Evolutionary conservation across 257 asterid species (phyloP).

Genomic region (Solanum paucissectum): DNA sequence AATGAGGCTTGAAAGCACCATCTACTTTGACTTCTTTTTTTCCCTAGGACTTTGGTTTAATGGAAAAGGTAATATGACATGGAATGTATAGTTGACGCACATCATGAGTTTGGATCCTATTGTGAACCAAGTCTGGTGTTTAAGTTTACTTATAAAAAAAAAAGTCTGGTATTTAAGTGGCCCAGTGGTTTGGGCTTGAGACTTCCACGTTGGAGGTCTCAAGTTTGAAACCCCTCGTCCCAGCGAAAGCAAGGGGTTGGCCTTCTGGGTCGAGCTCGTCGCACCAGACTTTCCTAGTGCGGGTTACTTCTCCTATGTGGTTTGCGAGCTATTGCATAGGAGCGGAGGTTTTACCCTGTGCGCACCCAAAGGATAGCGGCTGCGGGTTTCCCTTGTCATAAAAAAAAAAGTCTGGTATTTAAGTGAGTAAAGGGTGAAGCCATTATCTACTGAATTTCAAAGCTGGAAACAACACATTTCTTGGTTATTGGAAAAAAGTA

Average conservation of each 20-base stretch:
- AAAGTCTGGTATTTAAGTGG: neutral
- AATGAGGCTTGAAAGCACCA: neutral
- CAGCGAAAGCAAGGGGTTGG: too few species aligned
- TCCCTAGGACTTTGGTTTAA: neutral
- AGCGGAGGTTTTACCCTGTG: too few species aligned
- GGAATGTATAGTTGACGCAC: neutral
- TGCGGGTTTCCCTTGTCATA: too few species aligned
- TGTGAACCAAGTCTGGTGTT: neutral
- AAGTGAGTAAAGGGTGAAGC: neutral
- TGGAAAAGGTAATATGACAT: neutral
- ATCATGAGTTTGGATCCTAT: neutral
- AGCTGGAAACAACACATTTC: neutral
- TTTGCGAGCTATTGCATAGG: too few species aligned
- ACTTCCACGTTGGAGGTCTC: too few species aligned
- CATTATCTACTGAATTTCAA: neutral
- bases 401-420: neutral
- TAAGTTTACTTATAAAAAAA: neutral
- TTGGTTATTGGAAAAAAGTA: neutral
- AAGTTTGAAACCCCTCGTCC: too few species aligned
- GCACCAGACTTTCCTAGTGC: too few species aligned
- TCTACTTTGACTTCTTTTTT: neutral
- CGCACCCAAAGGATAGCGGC: too few species aligned
- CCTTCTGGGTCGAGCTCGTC: too few species aligned
- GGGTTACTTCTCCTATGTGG: too few species aligned
- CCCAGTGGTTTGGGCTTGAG: too few species aligned